These are phyloP conservation scores for Boletus speciosus DNA, from an alignment of 768 basidiomycete genomes.

Conservation along the genomic window DNA sequence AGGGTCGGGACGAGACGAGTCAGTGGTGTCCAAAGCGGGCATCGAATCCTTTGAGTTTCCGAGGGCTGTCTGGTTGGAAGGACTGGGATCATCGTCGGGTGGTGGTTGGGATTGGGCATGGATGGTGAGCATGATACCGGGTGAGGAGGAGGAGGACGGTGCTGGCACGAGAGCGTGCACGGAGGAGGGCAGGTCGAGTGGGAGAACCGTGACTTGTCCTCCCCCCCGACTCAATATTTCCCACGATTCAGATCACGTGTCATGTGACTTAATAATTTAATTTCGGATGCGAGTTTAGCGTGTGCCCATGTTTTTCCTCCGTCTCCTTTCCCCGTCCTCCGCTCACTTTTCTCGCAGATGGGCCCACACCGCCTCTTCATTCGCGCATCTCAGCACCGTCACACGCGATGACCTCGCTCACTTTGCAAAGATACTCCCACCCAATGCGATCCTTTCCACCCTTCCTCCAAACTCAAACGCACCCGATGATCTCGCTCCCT, in stretches of 20 bases:
- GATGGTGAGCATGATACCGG: conserved; percentile 1
- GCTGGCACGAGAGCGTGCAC: not conserved
- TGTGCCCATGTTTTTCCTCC: conserved; percentile 4
- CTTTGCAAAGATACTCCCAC: conserved; percentile 62
- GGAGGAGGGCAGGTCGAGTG: not conserved
- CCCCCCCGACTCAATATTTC: conserved; percentile 6
- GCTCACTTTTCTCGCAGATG: conserved; percentile 8
- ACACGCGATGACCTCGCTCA: conserved; percentile 58
- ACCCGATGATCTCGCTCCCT: conserved; percentile 66
- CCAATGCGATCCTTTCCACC: conserved; percentile 65
- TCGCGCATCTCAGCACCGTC: conserved; percentile 44
- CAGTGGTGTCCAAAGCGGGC: not conserved
- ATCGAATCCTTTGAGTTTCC: not conserved
- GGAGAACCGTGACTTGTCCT: not conserved
- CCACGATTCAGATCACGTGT: conserved; percentile 17
- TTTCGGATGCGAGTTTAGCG: not conserved
- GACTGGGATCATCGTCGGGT: not conserved
- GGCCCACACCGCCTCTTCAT: conserved; percentile 20
- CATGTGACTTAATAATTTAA: not conserved
- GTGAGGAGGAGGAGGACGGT: not conserved
- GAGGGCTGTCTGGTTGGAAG: not conserved
- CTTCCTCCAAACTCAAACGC: conserved; percentile 46
- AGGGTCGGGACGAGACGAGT: conserved; percentile 37
- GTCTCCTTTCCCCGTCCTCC: not conserved
- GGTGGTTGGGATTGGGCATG: not conserved